Percentiles rank a stretch among this genome's conserved stretches.
Evolutionary conservation across 495 filamentous ascomycete species (phyloP).

Genomic region (Pyrenopolyporus hunteri): DNA sequence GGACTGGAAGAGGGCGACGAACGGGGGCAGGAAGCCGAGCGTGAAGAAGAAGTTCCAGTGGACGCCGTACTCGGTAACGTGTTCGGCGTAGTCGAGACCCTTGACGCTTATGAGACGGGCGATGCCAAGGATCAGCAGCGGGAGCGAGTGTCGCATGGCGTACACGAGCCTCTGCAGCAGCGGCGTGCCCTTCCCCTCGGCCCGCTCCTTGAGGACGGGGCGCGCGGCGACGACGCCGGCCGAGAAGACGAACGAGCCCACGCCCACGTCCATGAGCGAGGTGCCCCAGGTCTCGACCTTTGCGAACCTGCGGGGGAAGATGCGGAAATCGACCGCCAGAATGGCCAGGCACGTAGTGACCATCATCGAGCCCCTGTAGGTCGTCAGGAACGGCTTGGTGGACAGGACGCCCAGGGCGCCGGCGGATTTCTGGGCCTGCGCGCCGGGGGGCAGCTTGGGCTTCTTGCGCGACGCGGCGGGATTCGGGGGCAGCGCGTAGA

Average conservation of each 20-base stretch:
- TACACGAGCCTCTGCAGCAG: constrained; percentile 61
- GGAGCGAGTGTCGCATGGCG: constrained; percentile 79
- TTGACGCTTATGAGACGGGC: constrained; percentile 88
- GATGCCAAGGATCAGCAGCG: constrained; percentile 80
- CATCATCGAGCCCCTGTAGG: constrained; percentile 89
- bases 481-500: constrained; percentile 59
- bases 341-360: constrained; percentile 91
- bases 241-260: constrained; percentile 97
- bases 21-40: constrained; percentile 84
- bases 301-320: constrained; percentile 93
- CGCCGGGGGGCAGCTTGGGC: constrained; percentile 61
- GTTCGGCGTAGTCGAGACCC: constrained; percentile 92
- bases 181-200: constrained; percentile 53
- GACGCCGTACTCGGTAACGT: constrained; percentile 96
- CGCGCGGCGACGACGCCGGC: constrained; percentile 91
- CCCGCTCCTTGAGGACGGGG: constrained; percentile 75
- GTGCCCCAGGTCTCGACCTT: constrained; percentile 99
- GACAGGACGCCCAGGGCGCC: constrained; percentile 63
- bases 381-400: constrained; percentile 87
- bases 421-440: constrained; percentile 39
- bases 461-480: constrained; percentile 54
- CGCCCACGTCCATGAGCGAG: constrained; percentile 96
- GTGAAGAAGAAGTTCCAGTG: constrained; percentile 99
- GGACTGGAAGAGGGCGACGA: constrained; percentile 84
- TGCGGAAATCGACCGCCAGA: constrained; percentile 92